Evolutionary conservation across 2,329 filamentous ascomycete species (phyloP).

Genomic region (Daldinia eschscholtzii): DNA sequence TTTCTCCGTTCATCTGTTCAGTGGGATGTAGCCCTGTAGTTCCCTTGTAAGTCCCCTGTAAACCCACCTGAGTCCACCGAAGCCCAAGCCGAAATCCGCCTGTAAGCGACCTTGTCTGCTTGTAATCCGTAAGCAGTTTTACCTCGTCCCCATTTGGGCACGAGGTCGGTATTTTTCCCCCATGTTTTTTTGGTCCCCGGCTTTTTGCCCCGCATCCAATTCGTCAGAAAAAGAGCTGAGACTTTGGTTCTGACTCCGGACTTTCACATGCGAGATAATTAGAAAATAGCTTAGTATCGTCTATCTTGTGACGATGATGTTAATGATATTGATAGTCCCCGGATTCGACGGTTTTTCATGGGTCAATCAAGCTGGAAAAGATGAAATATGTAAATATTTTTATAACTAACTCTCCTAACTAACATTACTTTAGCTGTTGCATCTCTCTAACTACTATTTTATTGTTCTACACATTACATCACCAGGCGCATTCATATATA

Average conservation of each 20-base stretch:
- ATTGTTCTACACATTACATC: neutral
- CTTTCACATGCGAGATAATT: constrained; percentile 32
- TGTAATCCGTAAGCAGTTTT: neutral
- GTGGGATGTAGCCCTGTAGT: constrained; percentile 17
- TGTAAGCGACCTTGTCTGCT: constrained; percentile 9
- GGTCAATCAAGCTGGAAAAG: neutral
- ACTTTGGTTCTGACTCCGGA: neutral
- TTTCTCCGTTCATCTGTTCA: constrained; percentile 5
- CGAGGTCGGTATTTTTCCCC: constrained; percentile 31
- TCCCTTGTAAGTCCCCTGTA: neutral
- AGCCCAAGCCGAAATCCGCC: constrained; percentile 22
- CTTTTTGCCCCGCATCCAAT: constrained; percentile 37
- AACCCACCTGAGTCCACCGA: neutral
- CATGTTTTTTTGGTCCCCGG: constrained; percentile 18
- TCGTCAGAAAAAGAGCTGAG: constrained; percentile 15
- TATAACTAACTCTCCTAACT: neutral
- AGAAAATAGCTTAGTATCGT: neutral
- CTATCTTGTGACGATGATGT: constrained; percentile 1
- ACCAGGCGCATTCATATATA: neutral
- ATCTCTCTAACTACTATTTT: neutral
- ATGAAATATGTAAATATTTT: neutral
- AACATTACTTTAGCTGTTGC: neutral
- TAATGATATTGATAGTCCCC: neutral
- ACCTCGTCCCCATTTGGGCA: constrained; percentile 22
- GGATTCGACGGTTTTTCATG: neutral